phyloP scores from a whole-genome alignment of 2,329 filamentous ascomycete species.

The Ascocoryne sarcoides region DNA sequence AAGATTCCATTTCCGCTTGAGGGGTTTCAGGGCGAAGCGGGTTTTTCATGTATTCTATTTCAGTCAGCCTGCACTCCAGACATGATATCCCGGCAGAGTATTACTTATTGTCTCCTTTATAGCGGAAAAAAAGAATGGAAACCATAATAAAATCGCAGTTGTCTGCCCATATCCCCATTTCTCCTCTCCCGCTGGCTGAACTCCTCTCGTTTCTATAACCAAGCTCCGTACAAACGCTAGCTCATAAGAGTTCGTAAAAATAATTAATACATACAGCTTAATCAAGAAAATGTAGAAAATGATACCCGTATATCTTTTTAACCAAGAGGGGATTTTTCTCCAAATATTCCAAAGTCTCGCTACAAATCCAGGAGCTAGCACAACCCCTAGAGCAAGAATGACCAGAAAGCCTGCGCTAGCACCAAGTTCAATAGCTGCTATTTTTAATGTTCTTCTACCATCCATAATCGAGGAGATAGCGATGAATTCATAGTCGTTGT shows the following conservation, averaged over 20 bases:
- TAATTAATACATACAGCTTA: background rate
- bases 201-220: background rate
- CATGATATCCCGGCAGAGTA: background rate
- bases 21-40: background rate
- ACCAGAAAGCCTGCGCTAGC: background rate
- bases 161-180: constrained; percentile 2
- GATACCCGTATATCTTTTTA: background rate
- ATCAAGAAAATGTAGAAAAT: background rate
- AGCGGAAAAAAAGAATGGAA: background rate
- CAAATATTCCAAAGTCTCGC: background rate
- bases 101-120: constrained; percentile 2
- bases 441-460: background rate
- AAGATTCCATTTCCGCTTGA: background rate
- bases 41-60: constrained; percentile 1
- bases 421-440: background rate
- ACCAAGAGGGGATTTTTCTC: background rate
- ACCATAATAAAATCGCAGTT: constrained; percentile 1
- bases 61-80: background rate
- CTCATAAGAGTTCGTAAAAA: background rate
- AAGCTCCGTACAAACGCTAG: background rate
- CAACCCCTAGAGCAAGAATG: background rate
- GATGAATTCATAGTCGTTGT: background rate
- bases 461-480: background rate
- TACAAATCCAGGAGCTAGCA: background rate
- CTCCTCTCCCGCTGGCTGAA: background rate